Evolutionary conservation across 2,329 filamentous ascomycete species (phyloP), one percentile per base, ranked within the genome.

Genomic region (Lasiodiplodia sp.): DNA sequence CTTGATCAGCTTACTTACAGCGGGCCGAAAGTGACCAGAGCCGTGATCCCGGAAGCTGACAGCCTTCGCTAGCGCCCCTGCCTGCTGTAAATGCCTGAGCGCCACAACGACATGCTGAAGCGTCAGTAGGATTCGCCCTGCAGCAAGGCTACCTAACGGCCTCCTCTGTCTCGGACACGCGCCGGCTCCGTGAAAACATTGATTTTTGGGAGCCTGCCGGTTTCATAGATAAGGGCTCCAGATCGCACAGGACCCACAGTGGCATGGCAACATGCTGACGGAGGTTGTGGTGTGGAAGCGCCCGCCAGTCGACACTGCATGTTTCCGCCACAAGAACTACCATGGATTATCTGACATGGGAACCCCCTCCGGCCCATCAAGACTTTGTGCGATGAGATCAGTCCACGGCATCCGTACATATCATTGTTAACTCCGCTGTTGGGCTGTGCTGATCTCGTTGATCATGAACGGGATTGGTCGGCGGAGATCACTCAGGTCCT

Each of bases 1-100:
- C 47, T 47, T n/a, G 31, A 52, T 52, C 60, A 64, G 60, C 60
- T 64, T 64, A 64, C 60, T 47, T 52, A 64, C 60, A 64, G 60
- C 60, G 47, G 60, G 28, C 60, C 60, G 60, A 52, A 52, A 52
- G n/a, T 31, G 60, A 25, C 60, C 60, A 64, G 37, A 34, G 47
- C 60, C 47, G 23, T 38, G 47, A 64, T 64, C 60, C 60, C 47
- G 58, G 60, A 64, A 52, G 60, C 60, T 64, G 60, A 52, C 47
- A 5, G 47, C 60, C 60, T 64, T 52, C 23, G 60, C 31, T 64
- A 25, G 28, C 38, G 60, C 52, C 44, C 60, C 60, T 64, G 60
- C 47, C 60, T 23, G 34, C 60, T 38, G 47, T 64, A 14, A 52
- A 34, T 52, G 44, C 47, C 12, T 38, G 18, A 21, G 12, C 60